Conservation (phyloP, 2,329 filamentous ascomycete genomes). For the Trichoderma sp. region DNA sequence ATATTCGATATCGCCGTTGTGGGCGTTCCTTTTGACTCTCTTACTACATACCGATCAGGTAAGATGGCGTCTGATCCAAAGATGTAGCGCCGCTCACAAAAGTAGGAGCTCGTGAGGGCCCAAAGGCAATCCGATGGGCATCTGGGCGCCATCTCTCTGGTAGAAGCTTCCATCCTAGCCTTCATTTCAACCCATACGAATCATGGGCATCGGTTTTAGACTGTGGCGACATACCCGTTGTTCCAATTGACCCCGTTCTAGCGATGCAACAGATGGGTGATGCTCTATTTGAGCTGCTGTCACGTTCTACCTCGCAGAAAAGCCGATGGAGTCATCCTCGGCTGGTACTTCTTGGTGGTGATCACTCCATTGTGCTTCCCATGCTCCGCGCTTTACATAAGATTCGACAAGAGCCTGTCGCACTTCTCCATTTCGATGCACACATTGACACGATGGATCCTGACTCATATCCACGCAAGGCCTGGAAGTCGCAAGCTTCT, state of each 20-base stretch:
- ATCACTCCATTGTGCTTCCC: neutral
- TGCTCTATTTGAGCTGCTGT: neutral
- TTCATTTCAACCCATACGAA: neutral
- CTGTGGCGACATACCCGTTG: neutral
- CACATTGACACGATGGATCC: neutral
- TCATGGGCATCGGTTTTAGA: neutral
- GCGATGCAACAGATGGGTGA: neutral
- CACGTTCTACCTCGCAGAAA: neutral
- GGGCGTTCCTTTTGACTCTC: neutral
- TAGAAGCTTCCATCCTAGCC: neutral
- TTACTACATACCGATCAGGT: neutral
- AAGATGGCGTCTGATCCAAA: neutral
- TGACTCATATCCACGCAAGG: neutral
- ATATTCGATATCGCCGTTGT: neutral
- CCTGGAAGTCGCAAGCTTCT: neutral
- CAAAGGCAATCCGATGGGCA: neutral
- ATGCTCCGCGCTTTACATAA: neutral
- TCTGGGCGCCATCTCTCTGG: neutral
- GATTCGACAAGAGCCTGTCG: neutral
- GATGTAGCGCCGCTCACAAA: neutral
- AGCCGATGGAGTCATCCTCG: neutral
- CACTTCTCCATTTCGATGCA: neutral
- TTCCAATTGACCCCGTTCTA: neutral
- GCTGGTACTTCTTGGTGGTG: neutral
- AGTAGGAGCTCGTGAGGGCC: neutral